Evolutionary conservation across 73 alveolate species (phyloP), one percentile per base, ranked within the genome.

Genomic region (Uronychia setigera): DNA sequence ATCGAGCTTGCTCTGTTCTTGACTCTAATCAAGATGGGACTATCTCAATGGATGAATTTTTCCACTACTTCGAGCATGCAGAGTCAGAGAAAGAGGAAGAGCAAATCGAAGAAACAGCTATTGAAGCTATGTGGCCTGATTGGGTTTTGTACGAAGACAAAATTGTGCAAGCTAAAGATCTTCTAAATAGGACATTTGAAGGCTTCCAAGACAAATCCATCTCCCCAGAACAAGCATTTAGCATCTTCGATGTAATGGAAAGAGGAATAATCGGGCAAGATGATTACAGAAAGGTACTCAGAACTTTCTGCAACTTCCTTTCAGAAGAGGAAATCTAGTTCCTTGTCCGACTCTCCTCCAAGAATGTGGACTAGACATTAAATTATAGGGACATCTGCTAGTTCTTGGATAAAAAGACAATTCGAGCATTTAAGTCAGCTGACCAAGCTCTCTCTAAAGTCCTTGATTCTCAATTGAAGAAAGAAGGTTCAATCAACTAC

Each of bases 1-100:
- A 33, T 74, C 77, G 89, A 31, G 83, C 82, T 80, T 89, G 90
- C 46, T 19, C 26, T 32, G 78, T 32, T 0, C 46, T 89, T 26
- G 95, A 89, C 79, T 33, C 79, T 25, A 88, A 89, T 80, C 80
- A 80, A 28, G 87, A 80, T 46, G 95, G 95, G 32, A 25, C 58
- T 13, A 79, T 89, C 29, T 32, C 89, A 11, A 26, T 79, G 28
- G 95, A 89, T 60, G 95, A 89, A 81, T 84, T 89, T 35, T 29
- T 86, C 31, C 79, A 86, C 82, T 77, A 85, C 76, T 85, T 85
- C 86, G 46, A 85, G 59, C 78, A 74, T 32, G 58, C 74, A 35
- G 84, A 75, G 60, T 1, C 0, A 1, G 29, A 1, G 1, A 29
- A 30, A 25, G 85, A 77, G 29, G 33, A 29, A 1, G 81, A 85